These are phyloP conservation scores for Fagopyrum homotropicum DNA, from an alignment of 148 eudicot genomes.

Conservation along the genomic window DNA sequence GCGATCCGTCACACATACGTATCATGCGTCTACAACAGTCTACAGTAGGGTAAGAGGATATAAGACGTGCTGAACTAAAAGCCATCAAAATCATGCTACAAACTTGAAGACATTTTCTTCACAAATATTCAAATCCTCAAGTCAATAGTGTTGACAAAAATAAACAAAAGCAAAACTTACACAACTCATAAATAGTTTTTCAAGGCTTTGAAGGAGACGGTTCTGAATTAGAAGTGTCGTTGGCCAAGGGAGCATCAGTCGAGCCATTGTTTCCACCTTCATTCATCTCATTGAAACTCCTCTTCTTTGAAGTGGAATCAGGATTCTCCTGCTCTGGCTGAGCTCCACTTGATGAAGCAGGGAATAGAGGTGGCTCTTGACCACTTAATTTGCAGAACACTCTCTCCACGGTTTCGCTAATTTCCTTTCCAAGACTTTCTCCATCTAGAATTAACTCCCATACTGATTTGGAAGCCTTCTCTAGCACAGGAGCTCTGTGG, in stretches of 20 bases:
- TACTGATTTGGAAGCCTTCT: conserved; percentile 92
- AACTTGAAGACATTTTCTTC: not conserved
- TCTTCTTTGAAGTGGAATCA: conserved; percentile 50
- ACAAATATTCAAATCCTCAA: not conserved
- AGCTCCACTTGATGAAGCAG: conserved; percentile 34
- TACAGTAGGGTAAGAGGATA: not conserved
- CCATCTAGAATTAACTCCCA: conserved; percentile 88
- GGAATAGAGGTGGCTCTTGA: conserved; percentile 65
- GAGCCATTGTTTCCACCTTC: conserved; percentile 26
- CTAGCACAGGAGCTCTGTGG: conserved; percentile 86
- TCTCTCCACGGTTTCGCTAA: conserved; percentile 78
- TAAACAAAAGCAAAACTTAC: not conserved
- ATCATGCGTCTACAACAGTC: too few species aligned
- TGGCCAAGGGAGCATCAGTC: conserved; percentile 20
- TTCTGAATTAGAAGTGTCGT: conserved; percentile 18
- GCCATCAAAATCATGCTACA: not conserved
- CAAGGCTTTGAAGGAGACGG: conserved; percentile 12
- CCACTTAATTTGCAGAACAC: conserved; percentile 91
- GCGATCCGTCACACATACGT: too few species aligned
- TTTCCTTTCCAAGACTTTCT: conserved; percentile 75
- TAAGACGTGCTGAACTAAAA: not conserved
- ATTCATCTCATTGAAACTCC: conserved; percentile 42
- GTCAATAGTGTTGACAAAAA: not conserved
- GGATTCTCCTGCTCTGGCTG: conserved; percentile 39
- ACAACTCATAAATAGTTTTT: not conserved